A percentile compares a stretch with the other conserved stretches of the same genome.
Conservation (phyloP, 192 early-diverging fungal genomes). For the Backusella morwellensis region DNA sequence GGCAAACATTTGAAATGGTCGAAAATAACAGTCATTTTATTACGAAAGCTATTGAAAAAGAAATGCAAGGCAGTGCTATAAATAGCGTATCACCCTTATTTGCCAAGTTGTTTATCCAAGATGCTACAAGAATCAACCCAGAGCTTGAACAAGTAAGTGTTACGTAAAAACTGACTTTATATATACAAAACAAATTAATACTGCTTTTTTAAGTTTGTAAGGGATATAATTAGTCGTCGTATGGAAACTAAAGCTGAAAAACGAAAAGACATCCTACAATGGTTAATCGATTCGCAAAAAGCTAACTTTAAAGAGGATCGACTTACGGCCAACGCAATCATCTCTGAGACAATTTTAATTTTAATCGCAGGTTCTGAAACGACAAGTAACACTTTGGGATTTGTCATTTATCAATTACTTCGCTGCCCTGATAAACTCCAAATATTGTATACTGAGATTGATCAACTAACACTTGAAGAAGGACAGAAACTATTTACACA, state of each 20-base stretch:
- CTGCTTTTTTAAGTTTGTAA: conserved; percentile 19
- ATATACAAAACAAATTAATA: neutral
- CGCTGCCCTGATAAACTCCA: conserved; percentile 39
- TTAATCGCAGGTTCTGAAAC: conserved; percentile 41
- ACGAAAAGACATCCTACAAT: conserved; percentile 43
- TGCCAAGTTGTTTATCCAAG: neutral
- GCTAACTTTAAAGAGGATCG: conserved; percentile 27
- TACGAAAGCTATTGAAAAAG: conserved; percentile 14
- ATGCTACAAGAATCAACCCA: neutral
- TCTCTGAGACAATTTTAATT: conserved; percentile 23
- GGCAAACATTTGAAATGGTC: conserved; percentile 46
- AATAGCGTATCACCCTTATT: conserved; percentile 1
- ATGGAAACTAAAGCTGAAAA: neutral
- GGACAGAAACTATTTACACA: conserved; percentile 21
- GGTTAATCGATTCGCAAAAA: conserved; percentile 37
- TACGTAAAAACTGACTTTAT: neutral
- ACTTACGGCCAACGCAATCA: conserved; percentile 10
- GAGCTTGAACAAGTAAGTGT: neutral
- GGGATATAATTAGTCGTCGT: conserved; percentile 16
- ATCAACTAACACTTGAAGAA: conserved; percentile 21
- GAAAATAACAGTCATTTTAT: conserved; percentile 41
- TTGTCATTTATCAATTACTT: conserved; percentile 41
- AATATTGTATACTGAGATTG: conserved; percentile 40
- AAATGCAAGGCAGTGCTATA: neutral
- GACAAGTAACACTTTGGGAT: conserved; percentile 43